Percentiles rank a stretch among this genome's conserved stretches.
These are phyloP conservation scores for Rhodotorula sp. DNA, from an alignment of 1,284 basidiomycete species.

Conservation along the genomic window DNA sequence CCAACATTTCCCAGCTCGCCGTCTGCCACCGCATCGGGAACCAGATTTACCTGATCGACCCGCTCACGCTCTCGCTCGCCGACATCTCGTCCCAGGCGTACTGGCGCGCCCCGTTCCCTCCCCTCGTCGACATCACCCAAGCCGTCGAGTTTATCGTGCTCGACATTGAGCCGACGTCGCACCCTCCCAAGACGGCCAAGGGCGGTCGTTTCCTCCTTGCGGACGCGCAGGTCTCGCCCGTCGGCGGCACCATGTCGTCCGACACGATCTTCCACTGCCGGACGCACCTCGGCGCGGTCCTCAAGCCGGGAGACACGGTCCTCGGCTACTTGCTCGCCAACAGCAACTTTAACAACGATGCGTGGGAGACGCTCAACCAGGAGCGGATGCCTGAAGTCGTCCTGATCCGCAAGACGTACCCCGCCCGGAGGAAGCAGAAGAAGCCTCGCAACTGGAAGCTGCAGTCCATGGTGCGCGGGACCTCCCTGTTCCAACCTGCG, in stretches of 20 bases:
- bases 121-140: constrained; percentile 76
- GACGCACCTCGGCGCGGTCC: constrained; percentile 89
- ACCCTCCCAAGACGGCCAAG: constrained; percentile 53
- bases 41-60: constrained; percentile 86
- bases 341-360: constrained; percentile 89
- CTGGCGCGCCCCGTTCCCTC: constrained; percentile 85
- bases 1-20: constrained; percentile 82
- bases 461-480: constrained; percentile 62
- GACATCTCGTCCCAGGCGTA: constrained; percentile 80
- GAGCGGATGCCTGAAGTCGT: constrained; percentile 79
- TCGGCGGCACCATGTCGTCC: constrained; percentile 66
- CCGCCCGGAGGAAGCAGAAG: constrained; percentile 87
- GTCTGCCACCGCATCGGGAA: constrained; percentile 89
- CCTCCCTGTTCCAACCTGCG: neutral
- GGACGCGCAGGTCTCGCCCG: constrained; percentile 83
- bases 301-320: constrained; percentile 92
- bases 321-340: constrained; percentile 86
- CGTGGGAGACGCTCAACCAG: constrained; percentile 72
- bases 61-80: constrained; percentile 74
- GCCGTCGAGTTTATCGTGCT: constrained; percentile 93
- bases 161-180: constrained; percentile 73
- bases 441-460: constrained; percentile 82
- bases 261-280: constrained; percentile 93
- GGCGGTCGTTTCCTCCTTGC: constrained; percentile 65
- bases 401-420: constrained; percentile 93